phyloP scores from a whole-genome alignment of 2,329 filamentous ascomycete species.

The Septoria linicola region DNA sequence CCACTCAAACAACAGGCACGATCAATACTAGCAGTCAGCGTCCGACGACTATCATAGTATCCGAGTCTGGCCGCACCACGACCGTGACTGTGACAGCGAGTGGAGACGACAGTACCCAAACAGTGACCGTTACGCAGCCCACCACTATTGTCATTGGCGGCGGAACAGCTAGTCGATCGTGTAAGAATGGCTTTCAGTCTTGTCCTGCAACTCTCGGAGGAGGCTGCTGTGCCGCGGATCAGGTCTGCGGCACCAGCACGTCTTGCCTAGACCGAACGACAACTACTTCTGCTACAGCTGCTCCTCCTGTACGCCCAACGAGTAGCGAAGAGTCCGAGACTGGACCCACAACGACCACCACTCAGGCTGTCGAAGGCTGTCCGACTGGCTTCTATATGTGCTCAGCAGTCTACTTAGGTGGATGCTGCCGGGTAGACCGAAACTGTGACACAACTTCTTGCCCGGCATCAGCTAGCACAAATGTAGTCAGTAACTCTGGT shows the following conservation, averaged over 20 bases:
- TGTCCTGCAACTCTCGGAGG: constrained; percentile 50
- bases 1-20: constrained; percentile 20
- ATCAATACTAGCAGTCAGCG: constrained; percentile 11
- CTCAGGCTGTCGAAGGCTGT: constrained; percentile 59
- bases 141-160: constrained; percentile 34
- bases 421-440: constrained; percentile 84
- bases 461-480: constrained; percentile 61
- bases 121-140: constrained; percentile 30
- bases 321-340: constrained; percentile 30
- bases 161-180: constrained; percentile 29
- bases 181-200: constrained; percentile 47
- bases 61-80: constrained; percentile 29
- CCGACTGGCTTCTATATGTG: constrained; percentile 93
- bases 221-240: constrained; percentile 51
- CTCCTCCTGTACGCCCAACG: constrained; percentile 46
- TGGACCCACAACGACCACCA: constrained; percentile 7
- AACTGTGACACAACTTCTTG: constrained; percentile 82
- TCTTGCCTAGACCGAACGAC: constrained; percentile 38
- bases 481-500: constrained; percentile 63
- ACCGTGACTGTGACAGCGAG: constrained; percentile 33
- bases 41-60: constrained; percentile 23
- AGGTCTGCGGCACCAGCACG: constrained; percentile 43
- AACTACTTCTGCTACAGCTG: constrained; percentile 39
- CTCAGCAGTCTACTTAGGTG: constrained; percentile 73
- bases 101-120: constrained; percentile 31